Base-by-base conservation (phyloP, 495 filamentous ascomycete genomes). In the Xylaria flabelliformis region DNA sequence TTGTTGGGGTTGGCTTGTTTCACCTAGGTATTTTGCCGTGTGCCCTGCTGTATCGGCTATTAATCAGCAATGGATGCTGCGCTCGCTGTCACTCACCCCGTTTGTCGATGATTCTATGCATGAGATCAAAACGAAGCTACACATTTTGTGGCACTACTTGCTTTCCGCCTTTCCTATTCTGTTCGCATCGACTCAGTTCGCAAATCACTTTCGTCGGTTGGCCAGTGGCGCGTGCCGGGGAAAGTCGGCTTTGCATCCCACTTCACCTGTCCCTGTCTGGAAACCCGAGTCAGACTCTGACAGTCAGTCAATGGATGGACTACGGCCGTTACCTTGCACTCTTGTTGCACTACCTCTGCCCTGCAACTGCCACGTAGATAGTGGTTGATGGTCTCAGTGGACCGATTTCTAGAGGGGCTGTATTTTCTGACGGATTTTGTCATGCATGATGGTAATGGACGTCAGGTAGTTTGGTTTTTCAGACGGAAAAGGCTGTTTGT, bases 1-100 rank as follows among this genome's bases (percentile, higher is more conserved):
- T 39, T 61, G 34, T 61, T 21, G 29, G 58, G 32, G 17, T 61
- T 61, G 58, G 39, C 4, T 21, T 36, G 17, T 65, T 65, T 46
- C 61, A 64, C 3, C 41, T 41, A 29, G 26, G 26, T 29, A 50
- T 36, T 19, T 50, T 21, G 64, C 10, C 46, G 8, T 21, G 15
- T 24, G 36, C 39, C 8, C 39, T 44, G 39, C 36, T 64, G 36
- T 44, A 17, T 44, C 61, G 39, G 39, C 56, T 21, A n/a, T 21
- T 39, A 39, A 24, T 44, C 61, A n/a, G 39, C 36, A 44, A 44
- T n/a, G 61, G 39, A 44, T 29, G 61, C 39, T 44, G 61, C 29
- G 29, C n/a, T 15, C 26, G 26, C 19, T 21, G 29, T 53, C 48
- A 17, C 8, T 53, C 48, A 17, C 17, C n/a, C 39, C 19, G 48